Percentiles rank a stretch among this genome's conserved stretches.
These are phyloP conservation scores for Ophiostoma pallidulum DNA, from an alignment of 2,329 filamentous ascomycete species.

Conservation along the genomic window DNA sequence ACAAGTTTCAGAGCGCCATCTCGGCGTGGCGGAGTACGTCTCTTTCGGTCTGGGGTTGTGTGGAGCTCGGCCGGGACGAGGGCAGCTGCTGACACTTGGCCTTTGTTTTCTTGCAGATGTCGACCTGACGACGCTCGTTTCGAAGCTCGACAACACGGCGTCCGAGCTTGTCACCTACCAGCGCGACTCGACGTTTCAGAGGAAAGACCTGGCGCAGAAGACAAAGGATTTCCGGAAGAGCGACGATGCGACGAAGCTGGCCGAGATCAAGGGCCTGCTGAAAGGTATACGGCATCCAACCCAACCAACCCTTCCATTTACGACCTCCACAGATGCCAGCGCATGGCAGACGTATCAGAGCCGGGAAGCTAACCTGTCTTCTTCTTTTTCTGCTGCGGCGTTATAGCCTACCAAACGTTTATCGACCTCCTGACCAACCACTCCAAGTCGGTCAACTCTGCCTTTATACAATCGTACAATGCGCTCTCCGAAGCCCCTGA, in stretches of 20 bases:
- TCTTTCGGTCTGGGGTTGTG: background rate
- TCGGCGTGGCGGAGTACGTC: constrained; percentile 84
- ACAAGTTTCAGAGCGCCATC: constrained; percentile 95
- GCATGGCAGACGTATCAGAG: too few species aligned
- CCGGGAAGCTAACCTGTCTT: too few species aligned
- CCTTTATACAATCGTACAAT: constrained; percentile 88
- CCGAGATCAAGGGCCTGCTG: constrained; percentile 79
- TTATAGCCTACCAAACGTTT: constrained; percentile 83
- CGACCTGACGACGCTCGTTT: constrained; percentile 74
- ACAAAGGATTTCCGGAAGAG: constrained; percentile 96
- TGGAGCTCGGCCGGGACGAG: constrained; percentile 2
- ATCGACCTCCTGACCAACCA: constrained; percentile 95
- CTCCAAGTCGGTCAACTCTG: constrained; percentile 85
- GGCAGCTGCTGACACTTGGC: constrained; percentile 6
- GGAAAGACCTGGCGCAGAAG: constrained; percentile 97
- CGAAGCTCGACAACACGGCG: constrained; percentile 83
- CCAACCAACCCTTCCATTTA: too few species aligned
- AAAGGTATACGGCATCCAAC: constrained; percentile 56
- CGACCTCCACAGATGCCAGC: too few species aligned
- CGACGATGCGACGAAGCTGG: constrained; percentile 77
- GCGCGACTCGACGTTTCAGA: constrained; percentile 86
- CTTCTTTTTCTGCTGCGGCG: too few species aligned
- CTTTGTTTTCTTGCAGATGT: constrained; percentile 59
- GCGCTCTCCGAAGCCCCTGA: constrained; percentile 92
- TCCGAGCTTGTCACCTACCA: constrained; percentile 91